phyloP scores from a whole-genome alignment of 1,139 yeast genomes.

The Komagataea norvegica region DNA sequence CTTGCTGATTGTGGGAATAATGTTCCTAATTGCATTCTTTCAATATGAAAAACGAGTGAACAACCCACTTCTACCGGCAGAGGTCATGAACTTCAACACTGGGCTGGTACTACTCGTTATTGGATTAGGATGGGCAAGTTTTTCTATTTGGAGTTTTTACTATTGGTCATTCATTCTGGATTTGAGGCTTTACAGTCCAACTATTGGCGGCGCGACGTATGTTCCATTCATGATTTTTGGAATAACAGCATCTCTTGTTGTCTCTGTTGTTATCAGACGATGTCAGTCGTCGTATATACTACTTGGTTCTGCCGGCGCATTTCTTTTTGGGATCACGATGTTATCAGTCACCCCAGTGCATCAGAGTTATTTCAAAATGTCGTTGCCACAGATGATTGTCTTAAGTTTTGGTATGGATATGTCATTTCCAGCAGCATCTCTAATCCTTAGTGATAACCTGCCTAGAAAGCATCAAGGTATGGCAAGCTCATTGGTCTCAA shows the following conservation, averaged over 20 bases:
- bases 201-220: conserved; percentile 41
- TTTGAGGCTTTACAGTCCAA: conserved; percentile 41
- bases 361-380: conserved; percentile 42
- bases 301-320: conserved; percentile 40
- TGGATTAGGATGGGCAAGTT: conserved; percentile 54
- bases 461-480: conserved; percentile 53
- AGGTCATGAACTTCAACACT: conserved; percentile 34
- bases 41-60: conserved; percentile 28
- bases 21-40: conserved; percentile 31
- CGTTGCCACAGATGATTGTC: conserved; percentile 45
- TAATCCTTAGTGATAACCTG: conserved; percentile 45
- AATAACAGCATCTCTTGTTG: conserved; percentile 40
- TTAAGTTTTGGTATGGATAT: conserved; percentile 56
- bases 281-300: conserved; percentile 43
- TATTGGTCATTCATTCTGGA: conserved; percentile 38
- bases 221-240: conserved; percentile 45
- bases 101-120: conserved; percentile 32
- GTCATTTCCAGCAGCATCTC: conserved; percentile 54
- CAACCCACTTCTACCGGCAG: conserved; percentile 44
- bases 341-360: conserved; percentile 45
- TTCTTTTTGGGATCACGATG: conserved; percentile 45
- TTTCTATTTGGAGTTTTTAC: conserved; percentile 46
- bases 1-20: conserved; percentile 39
- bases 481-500: conserved; percentile 55
- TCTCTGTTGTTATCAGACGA: conserved; percentile 38